Conservation (phyloP, 768 basidiomycete species). For the Infundibulicybe gibba region DNA sequence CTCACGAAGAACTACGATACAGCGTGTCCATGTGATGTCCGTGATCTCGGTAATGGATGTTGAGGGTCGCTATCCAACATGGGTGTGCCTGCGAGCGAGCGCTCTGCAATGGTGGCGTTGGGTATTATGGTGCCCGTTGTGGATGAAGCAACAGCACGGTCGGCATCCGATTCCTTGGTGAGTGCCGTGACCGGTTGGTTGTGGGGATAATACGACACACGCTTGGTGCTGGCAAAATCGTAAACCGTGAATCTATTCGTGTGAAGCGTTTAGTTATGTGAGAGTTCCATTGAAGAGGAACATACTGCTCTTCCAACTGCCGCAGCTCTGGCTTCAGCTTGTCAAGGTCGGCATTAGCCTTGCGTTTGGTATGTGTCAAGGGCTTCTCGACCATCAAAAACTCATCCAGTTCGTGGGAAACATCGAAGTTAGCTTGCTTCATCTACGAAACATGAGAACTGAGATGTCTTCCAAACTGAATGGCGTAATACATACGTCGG, state of each 20-base stretch:
- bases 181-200: slow-evolving; percentile 58
- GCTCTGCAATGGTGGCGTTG: slow-evolving; percentile 45
- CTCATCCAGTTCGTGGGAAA: slow-evolving; percentile 96
- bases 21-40: slow-evolving; percentile 10
- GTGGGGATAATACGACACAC: slow-evolving; percentile 86
- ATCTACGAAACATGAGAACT: slow-evolving; percentile 45
- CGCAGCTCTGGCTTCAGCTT: slow-evolving; percentile 90
- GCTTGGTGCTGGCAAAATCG: slow-evolving; percentile 70
- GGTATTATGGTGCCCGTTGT: slow-evolving; percentile 37
- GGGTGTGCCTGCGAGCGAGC: slow-evolving; percentile 44
- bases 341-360: slow-evolving; percentile 79
- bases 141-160: slow-evolving; percentile 39
- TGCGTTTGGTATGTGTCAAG: slow-evolving; percentile 91
- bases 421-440: slow-evolving; percentile 97
- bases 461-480: slow-evolving; percentile 3
- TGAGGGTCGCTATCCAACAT: slow-evolving; percentile 26
- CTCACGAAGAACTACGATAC: not conserved
- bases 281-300: slow-evolving; percentile 8
- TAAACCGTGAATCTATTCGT: slow-evolving; percentile 78
- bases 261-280: slow-evolving; percentile 5
- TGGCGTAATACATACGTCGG: slow-evolving; percentile 65
- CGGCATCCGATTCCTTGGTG: slow-evolving; percentile 37
- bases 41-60: slow-evolving; percentile 22
- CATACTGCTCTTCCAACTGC: slow-evolving; percentile 90
- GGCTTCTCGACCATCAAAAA: slow-evolving; percentile 97